Percentiles rank a stretch among this genome's conserved stretches.
Evolutionary conservation across 1,284 basidiomycete species (phyloP).

Genomic region (Microbotryum saponariae): DNA sequence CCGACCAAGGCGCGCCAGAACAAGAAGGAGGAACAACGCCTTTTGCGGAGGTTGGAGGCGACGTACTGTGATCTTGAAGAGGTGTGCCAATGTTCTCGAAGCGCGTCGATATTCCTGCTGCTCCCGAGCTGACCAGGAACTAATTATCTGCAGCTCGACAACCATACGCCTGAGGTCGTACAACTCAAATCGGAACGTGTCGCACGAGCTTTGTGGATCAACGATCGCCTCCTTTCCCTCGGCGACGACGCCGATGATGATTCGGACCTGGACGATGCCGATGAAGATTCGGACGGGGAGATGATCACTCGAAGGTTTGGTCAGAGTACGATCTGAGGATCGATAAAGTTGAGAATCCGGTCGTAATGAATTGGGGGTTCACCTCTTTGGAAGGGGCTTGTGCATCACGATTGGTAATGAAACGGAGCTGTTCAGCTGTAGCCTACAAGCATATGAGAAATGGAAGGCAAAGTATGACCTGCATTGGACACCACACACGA

Average conservation of each 20-base stretch:
- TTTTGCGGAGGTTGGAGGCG: constrained; percentile 26
- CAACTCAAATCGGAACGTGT: constrained; percentile 25
- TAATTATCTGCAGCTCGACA: constrained; percentile 17
- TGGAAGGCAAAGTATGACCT: not conserved
- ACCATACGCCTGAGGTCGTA: constrained; percentile 26
- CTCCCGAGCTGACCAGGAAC: too few relatives aligned
- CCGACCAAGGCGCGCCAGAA: not conserved
- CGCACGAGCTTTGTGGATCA: constrained; percentile 31
- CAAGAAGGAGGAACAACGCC: constrained; percentile 15
- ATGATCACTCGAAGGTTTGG: too few relatives aligned
- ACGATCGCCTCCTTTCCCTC: constrained; percentile 17
- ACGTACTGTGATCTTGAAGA: constrained; percentile 29
- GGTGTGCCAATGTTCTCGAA: too few relatives aligned
- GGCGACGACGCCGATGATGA: constrained; percentile 2
- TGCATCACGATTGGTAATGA: too few relatives aligned
- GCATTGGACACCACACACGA: not conserved
- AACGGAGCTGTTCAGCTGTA: too few relatives aligned
- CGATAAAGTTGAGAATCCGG: too few relatives aligned
- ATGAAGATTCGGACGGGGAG: not conserved
- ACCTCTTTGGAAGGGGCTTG: too few relatives aligned
- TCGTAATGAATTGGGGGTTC: too few relatives aligned
- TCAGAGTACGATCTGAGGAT: too few relatives aligned
- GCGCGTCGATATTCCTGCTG: too few relatives aligned
- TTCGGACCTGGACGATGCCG: not conserved
- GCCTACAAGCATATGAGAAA: too few relatives aligned